A percentile compares a stretch with the other conserved stretches of the same genome.
Conservation (phyloP, 2,329 filamentous ascomycete species). For the Sclerotinia nivalis region DNA sequence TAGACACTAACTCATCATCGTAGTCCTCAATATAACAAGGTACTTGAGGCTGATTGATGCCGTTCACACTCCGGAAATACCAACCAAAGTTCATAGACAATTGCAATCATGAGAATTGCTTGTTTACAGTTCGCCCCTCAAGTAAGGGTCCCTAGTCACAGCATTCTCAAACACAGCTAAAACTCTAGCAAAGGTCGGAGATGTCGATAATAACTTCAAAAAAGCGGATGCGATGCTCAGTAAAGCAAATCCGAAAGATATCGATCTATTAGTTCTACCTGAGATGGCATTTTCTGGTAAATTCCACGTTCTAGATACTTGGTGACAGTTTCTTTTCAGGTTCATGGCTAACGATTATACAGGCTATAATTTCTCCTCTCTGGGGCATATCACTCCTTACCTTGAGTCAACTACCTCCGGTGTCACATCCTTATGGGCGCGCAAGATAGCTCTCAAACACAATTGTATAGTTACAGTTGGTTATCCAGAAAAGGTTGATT, state of each 20-base stretch:
- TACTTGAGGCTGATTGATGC: background rate
- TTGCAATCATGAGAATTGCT: constrained; percentile 61
- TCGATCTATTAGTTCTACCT: constrained; percentile 73
- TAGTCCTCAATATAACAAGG: background rate
- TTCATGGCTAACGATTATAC: background rate
- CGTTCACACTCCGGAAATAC: background rate
- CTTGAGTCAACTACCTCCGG: constrained; percentile 68
- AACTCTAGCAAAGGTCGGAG: constrained; percentile 54
- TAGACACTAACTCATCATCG: background rate
- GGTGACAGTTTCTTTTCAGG: background rate
- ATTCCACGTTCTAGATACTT: background rate
- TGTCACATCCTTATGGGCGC: constrained; percentile 70
- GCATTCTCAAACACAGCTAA: background rate
- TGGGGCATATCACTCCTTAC: constrained; percentile 66
- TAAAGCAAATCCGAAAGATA: constrained; percentile 50
- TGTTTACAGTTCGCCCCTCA: constrained; percentile 70
- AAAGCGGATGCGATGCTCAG: constrained; percentile 65
- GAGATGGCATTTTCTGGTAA: constrained; percentile 75
- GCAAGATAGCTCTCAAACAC: constrained; percentile 63
- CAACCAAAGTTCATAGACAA: background rate
- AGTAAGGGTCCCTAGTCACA: constrained; percentile 43
- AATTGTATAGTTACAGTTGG: constrained; percentile 69
- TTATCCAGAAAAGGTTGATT: constrained; percentile 70
- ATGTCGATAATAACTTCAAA: constrained; percentile 68
- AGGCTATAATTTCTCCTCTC: constrained; percentile 74